Percentiles rank a stretch among this genome's conserved stretches.
phyloP scores from a whole-genome alignment of 164 flowering plant species.

The Cinnamomum chago region DNA sequence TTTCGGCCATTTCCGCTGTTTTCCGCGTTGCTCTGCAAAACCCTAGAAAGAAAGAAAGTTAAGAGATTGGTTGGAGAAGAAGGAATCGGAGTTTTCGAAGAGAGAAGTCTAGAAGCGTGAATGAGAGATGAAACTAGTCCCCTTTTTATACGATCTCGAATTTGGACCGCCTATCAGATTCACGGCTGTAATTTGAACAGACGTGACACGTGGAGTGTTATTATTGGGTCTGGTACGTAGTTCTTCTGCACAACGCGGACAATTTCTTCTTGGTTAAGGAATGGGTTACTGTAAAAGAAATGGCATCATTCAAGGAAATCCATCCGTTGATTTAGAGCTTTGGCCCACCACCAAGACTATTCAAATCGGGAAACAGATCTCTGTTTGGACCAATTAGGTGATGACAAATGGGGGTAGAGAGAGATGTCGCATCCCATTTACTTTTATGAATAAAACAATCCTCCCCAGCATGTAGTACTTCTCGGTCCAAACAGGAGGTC shows the following conservation, averaged over 20 bases:
- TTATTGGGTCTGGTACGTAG: neutral
- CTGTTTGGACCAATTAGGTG: too few species aligned
- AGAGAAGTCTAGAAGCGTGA: neutral
- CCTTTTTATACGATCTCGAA: neutral
- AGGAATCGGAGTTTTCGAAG: neutral
- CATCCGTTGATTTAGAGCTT: too few species aligned
- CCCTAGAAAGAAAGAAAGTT: neutral
- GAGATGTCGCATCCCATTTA: too few species aligned
- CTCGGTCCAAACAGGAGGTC: too few species aligned
- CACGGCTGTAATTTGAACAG: neutral
- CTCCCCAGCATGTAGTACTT: too few species aligned
- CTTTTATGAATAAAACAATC: too few species aligned
- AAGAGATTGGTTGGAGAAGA: too few species aligned
- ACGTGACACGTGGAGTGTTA: neutral
- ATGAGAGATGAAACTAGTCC: neutral
- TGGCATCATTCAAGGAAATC: too few species aligned
- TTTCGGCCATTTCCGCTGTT: neutral
- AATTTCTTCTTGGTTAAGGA: neutral
- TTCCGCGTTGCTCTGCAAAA: neutral
- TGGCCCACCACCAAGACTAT: too few species aligned
- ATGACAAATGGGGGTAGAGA: too few species aligned
- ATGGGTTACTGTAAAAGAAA: neutral
- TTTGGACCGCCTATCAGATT: neutral
- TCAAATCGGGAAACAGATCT: too few species aligned
- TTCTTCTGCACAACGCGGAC: neutral